These are phyloP conservation scores for Ambrosiella cleistominuta DNA, from an alignment of 2,329 filamentous ascomycete species.

Conservation along the genomic window DNA sequence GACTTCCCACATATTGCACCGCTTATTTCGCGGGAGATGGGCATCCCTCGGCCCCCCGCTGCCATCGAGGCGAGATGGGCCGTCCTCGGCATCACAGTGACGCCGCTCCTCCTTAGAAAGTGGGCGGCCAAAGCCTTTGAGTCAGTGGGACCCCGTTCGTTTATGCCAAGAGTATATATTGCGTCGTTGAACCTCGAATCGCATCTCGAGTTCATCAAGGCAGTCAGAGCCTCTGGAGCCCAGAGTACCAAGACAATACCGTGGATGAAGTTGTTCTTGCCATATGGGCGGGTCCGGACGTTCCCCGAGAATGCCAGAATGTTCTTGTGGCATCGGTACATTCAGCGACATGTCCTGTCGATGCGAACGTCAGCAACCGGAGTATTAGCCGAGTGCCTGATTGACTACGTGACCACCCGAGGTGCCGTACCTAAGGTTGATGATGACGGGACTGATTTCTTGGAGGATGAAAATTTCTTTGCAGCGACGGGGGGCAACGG, in stretches of 20 bases:
- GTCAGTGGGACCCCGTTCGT: constrained; percentile 3
- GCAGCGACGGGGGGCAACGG: constrained; percentile 6
- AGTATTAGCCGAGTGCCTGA: not conserved
- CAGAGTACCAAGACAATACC: constrained; percentile 3
- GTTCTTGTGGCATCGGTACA: constrained; percentile 7
- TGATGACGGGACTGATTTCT: constrained; percentile 3
- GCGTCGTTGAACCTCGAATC: not conserved
- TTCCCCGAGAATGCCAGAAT: constrained; percentile 8
- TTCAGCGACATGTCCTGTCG: constrained; percentile 1
- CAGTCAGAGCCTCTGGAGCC: constrained; percentile 6
- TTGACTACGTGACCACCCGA: constrained; percentile 9
- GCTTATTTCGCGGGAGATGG: not conserved
- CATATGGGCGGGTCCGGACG: not conserved
- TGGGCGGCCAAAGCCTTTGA: constrained; percentile 9
- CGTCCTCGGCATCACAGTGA: constrained; percentile 2
- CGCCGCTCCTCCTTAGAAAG: constrained; percentile 6
- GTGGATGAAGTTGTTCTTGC: constrained; percentile 3
- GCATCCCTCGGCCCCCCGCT: not conserved
- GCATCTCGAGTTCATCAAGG: constrained; percentile 6
- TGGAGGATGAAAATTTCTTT: constrained; percentile 9
- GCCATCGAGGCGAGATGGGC: not conserved
- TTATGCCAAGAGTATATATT: constrained; percentile 6
- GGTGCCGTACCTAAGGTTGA: constrained; percentile 6
- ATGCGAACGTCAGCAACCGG: not conserved
- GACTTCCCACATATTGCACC: constrained; percentile 1